These are phyloP conservation scores for Plasmodium yoelii DNA, from an alignment of 169 alveolate genomes.

Conservation along the genomic window DNA sequence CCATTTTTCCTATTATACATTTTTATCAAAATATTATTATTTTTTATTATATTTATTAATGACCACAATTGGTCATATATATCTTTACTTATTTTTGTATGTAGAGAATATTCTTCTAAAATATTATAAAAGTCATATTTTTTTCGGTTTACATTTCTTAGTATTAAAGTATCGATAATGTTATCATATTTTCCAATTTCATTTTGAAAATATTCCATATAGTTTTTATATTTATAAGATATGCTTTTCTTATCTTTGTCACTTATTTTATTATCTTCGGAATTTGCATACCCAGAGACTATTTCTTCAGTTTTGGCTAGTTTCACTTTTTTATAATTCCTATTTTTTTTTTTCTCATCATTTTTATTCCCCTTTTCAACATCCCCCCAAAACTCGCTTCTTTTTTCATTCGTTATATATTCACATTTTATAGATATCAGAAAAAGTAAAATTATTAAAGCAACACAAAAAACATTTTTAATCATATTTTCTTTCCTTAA, in stretches of 20 bases:
- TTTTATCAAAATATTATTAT: neutral
- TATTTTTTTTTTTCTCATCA: neutral
- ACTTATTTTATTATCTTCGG: no score
- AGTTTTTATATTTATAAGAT: neutral
- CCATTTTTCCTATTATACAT: conserved; percentile 15
- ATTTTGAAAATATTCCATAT: conserved; percentile 16
- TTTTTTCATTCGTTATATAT: conserved; percentile 22
- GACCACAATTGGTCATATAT: conserved; percentile 15
- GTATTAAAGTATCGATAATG: conserved; percentile 22
- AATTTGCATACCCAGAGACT: no score
- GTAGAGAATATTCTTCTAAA: conserved; percentile 61
- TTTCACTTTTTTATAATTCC: neutral
- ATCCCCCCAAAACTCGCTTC: neutral
- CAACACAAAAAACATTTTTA: conserved; percentile 69
- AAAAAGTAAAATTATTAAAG: conserved; percentile 47
- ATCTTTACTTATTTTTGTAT: conserved; percentile 7
- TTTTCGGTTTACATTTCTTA: conserved; percentile 31
- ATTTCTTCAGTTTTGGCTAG: neutral
- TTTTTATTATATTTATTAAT: conserved; percentile 17
- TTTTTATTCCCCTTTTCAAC: neutral
- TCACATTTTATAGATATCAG: conserved; percentile 65
- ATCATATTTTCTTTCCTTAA: conserved; percentile 56
- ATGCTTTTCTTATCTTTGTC: no score
- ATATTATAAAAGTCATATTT: conserved; percentile 30
- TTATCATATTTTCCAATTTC: conserved; percentile 13